A percentile compares a stretch with the other conserved stretches of the same genome.
Evolutionary conservation across 805 yeast genomes (phyloP).

Genomic region (Zygoascus tannicola): DNA sequence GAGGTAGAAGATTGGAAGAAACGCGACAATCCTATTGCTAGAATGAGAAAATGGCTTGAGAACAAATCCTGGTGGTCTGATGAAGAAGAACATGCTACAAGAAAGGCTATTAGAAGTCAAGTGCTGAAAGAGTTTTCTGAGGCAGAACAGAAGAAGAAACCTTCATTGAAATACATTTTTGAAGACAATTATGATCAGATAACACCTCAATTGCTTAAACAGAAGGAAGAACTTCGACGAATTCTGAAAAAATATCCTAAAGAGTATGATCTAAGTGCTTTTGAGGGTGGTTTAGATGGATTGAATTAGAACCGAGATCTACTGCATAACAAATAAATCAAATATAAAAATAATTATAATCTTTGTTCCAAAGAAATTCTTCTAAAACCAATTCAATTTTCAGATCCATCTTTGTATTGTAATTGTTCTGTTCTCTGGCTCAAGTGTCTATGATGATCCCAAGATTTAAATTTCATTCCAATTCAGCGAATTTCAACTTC

Average conservation of each 20-base stretch:
- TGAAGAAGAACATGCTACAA: slow-evolving; percentile 19
- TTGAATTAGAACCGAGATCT: too few species aligned
- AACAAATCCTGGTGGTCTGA: slow-evolving; percentile 24
- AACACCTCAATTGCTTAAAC: slow-evolving; percentile 20
- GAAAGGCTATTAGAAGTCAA: slow-evolving; percentile 18
- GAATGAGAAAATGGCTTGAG: slow-evolving; percentile 28
- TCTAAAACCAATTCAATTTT: too few species aligned
- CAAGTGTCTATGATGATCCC: too few species aligned
- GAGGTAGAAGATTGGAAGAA: slow-evolving; percentile 30
- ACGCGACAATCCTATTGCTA: slow-evolving; percentile 26
- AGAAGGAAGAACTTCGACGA: slow-evolving; percentile 22
- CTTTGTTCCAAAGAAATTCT: too few species aligned
- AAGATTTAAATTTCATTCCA: too few species aligned
- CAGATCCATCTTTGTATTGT: too few species aligned
- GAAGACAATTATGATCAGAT: slow-evolving; percentile 19
- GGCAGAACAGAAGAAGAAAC: slow-evolving; percentile 26
- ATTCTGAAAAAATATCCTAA: slow-evolving; percentile 24
- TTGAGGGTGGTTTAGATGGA: slow-evolving; percentile 21
- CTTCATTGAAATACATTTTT: slow-evolving; percentile 21
- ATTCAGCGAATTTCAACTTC: too few species aligned
- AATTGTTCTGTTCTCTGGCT: too few species aligned
- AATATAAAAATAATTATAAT: too few species aligned
- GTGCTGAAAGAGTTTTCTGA: slow-evolving; percentile 21
- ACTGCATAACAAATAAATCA: too few species aligned
- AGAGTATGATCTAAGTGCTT: slow-evolving; percentile 20